phyloP scores from a whole-genome alignment of 805 yeast species.

The Cyberlindnera veronae region DNA sequence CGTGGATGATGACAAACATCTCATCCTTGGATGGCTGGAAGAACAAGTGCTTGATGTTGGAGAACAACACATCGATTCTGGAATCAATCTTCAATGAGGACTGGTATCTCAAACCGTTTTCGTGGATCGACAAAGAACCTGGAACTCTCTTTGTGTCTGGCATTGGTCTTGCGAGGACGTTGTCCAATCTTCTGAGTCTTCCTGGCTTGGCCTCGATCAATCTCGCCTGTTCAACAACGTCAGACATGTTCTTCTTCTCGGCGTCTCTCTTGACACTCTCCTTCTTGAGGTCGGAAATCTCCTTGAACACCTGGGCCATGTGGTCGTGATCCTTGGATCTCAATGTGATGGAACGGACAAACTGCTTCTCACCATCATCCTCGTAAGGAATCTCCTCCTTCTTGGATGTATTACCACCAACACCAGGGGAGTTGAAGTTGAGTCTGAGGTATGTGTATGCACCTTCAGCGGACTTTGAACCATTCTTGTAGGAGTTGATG shows the following conservation, averaged over 20 bases:
- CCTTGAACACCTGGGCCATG: conserved; percentile 84
- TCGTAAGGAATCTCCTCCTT: conserved; percentile 88
- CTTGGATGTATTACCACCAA: conserved; percentile 63
- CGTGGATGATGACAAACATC: conserved; percentile 85
- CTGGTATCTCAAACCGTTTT: conserved; percentile 93
- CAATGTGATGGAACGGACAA: conserved; percentile 80
- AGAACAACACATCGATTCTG: conserved; percentile 80
- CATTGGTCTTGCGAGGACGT: conserved; percentile 88
- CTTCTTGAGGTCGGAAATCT: conserved; percentile 88
- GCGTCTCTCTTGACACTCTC: conserved; percentile 87
- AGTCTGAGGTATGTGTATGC: conserved; percentile 87
- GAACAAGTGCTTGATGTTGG: conserved; percentile 88
- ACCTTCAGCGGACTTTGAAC: conserved; percentile 94
- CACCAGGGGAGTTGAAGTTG: conserved; percentile 92
- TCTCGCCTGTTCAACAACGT: conserved; percentile 89
- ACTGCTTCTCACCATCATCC: conserved; percentile 79
- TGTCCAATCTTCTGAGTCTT: conserved; percentile 82
- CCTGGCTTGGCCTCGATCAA: conserved; percentile 78
- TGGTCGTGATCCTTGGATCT: conserved; percentile 89
- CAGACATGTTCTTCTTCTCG: conserved; percentile 88
- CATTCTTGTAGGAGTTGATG: conserved; percentile 89
- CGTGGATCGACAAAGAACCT: conserved; percentile 87
- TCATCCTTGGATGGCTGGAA: conserved; percentile 97
- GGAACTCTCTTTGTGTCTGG: conserved; percentile 97
- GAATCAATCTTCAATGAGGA: conserved; percentile 83